Evolutionary conservation across 768 basidiomycete species (phyloP), one percentile per base, ranked within the genome.

Genomic region (Kwoniella dejecticola): DNA sequence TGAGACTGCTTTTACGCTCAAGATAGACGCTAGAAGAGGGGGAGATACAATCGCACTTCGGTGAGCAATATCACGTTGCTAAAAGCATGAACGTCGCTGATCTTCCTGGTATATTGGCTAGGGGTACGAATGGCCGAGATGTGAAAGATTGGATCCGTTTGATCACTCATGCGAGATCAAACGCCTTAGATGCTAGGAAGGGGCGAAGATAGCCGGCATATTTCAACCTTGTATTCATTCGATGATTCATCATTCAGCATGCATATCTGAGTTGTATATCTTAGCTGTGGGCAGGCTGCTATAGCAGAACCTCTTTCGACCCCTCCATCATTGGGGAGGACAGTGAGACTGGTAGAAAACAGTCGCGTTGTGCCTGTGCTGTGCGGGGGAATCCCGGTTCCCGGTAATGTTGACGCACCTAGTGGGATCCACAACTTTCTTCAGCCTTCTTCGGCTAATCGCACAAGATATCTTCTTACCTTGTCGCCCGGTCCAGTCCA

Each of bases 1-100:
- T 26, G 70, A 68, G 2, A 49, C 62, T 1, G 59, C 54, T 3
- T 87, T 94, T 81, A 83, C 85, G 57, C 77, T 93, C 12, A 81
- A 82, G 13, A 79, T 89, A 56, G 82, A 86, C 2, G 89, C 88
- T 75, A 86, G 86, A 36, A 83, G 88, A 47, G 89, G 89, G 31
- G 89, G 89, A 1, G 88, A 91, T 60, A 82, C 82, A 4, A 83
- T 92, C 44, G 78, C 52, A 1, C 59, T 77, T 11, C 71, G 67
- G 74, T 76, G 47, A 63, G 74, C 0, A 13, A 24, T 5, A 31
- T 33, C 48, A 13, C 17, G 24, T 8, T 7, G 10, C 1, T 11
- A 24, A 42, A n/a, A 19, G 17, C 8, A 42, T 42, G 41, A 42
- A 47, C 42, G 10, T 44, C 26, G 48, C 48, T 50, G 29, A 50